Conservation (phyloP, 2,329 filamentous ascomycete species). For the Penicillium thymicola region DNA sequence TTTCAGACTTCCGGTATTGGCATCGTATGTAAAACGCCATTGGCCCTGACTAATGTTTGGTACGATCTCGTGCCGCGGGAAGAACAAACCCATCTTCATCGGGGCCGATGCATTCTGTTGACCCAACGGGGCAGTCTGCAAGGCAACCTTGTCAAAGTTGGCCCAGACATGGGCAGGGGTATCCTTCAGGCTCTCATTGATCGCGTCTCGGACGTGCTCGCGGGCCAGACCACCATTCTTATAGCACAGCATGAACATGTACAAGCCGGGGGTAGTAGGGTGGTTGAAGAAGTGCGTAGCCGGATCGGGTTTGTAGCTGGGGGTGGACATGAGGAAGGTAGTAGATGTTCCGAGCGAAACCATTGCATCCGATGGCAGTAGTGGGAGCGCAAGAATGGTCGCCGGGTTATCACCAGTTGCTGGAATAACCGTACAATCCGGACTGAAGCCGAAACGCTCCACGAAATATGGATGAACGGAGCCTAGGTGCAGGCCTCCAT, state of each 20-base stretch:
- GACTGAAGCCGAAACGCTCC: conserved; percentile 70
- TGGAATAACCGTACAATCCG: conserved; percentile 72
- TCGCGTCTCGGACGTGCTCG: conserved; percentile 79
- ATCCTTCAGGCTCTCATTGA: conserved; percentile 55
- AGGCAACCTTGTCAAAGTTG: conserved; percentile 71
- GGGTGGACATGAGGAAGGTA: conserved; percentile 95
- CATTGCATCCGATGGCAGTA: conserved; percentile 85
- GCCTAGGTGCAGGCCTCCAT: conserved; percentile 78
- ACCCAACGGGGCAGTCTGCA: conserved; percentile 67
- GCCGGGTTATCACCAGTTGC: conserved; percentile 96
- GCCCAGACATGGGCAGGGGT: conserved; percentile 63
- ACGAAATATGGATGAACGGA: conserved; percentile 75
- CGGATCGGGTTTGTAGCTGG: conserved; percentile 83
- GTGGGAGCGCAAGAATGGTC: conserved; percentile 85
- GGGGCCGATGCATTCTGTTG: conserved; percentile 52
- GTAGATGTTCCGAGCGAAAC: conserved; percentile 93
- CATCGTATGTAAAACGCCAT: conserved; percentile 71
- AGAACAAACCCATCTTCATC: conserved; percentile 91
- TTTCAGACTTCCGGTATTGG: conserved; percentile 49
- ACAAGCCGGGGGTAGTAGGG: conserved; percentile 81
- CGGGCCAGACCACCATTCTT: conserved; percentile 95
- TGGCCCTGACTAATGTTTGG: conserved; percentile 83
- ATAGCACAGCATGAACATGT: conserved; percentile 99
- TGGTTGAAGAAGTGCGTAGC: conserved; percentile 98
- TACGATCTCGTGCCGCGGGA: conserved; percentile 91